phyloP scores from a whole-genome alignment of 192 early-diverging fungal species.

The Backusella mclennaniae region DNA sequence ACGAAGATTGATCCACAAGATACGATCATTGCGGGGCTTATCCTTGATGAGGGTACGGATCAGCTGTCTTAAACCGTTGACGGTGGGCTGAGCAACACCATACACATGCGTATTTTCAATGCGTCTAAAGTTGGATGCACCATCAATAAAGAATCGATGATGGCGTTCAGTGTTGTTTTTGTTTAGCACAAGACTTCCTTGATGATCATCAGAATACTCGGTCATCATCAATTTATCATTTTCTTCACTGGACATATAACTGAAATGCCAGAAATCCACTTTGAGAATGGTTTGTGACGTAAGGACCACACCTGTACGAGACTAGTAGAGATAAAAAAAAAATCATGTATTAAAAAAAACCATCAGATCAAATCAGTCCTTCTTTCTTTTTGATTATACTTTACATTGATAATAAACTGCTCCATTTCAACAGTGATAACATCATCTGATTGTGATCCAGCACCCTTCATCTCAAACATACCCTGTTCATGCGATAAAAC shows the following conservation, averaged over 20 bases:
- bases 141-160: slow-evolving; percentile 35
- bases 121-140: slow-evolving; percentile 56
- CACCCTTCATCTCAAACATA: slow-evolving; percentile 33
- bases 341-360: slow-evolving; percentile 9
- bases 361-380: neutral
- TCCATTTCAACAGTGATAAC: slow-evolving; percentile 20
- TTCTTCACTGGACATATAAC: slow-evolving; percentile 13
- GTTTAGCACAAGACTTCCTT: slow-evolving; percentile 2
- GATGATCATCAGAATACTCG: neutral
- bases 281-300: slow-evolving; percentile 58
- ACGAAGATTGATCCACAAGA: slow-evolving; percentile 62
- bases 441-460: slow-evolving; percentile 7
- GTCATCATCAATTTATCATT: neutral
- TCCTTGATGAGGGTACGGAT: slow-evolving; percentile 24
- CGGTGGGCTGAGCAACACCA: slow-evolving; percentile 60
- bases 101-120: slow-evolving; percentile 43
- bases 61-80: slow-evolving; percentile 56
- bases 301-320: slow-evolving; percentile 52
- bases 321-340: slow-evolving; percentile 16
- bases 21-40: slow-evolving; percentile 12
- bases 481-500: slow-evolving; percentile 9
- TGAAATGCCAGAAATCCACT: slow-evolving; percentile 52
- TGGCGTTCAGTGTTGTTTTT: slow-evolving; percentile 10
- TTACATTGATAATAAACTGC: slow-evolving; percentile 21
- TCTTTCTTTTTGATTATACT: neutral